Percentiles rank a stretch among this genome's conserved stretches.
Evolutionary conservation across 1,139 yeast genomes (phyloP).

Genomic region (Kluyveromyces marxianus): DNA sequence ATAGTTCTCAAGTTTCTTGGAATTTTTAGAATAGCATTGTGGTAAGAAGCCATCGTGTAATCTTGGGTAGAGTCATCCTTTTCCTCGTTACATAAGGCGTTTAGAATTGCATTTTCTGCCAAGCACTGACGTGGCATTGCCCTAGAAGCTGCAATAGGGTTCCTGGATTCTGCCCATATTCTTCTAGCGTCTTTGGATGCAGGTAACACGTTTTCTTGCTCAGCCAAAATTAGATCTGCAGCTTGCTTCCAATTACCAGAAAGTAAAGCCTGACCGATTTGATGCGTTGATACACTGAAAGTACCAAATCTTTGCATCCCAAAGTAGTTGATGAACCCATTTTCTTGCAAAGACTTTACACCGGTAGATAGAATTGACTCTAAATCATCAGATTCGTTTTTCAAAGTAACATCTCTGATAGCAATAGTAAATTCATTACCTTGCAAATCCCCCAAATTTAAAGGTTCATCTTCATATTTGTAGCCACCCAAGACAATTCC

Average conservation of each 20-base stretch:
- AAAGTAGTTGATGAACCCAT: conserved; percentile 86
- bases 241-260: conserved; percentile 75
- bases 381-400: conserved; percentile 20
- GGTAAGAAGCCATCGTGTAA: conserved; percentile 46
- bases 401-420: conserved; percentile 48
- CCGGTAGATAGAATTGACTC: conserved; percentile 44
- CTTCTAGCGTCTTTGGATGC: conserved; percentile 76
- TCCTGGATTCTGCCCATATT: conserved; percentile 69
- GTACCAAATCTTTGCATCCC: conserved; percentile 99
- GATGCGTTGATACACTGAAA: conserved; percentile 84
- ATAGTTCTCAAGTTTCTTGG: conserved; percentile 88
- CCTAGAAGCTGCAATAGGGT: conserved; percentile 57
- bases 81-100: conserved; percentile 43
- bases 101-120: conserved; percentile 73
- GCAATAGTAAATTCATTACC: conserved; percentile 89
- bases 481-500: conserved; percentile 76
- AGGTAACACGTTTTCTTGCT: conserved; percentile 77
- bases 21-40: conserved; percentile 79
- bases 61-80: conserved; percentile 41
- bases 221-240: conserved; percentile 68
- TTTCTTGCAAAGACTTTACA: conserved; percentile 48
- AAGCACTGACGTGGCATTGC: conserved; percentile 81
- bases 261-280: conserved; percentile 65
- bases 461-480: conserved; percentile 51
- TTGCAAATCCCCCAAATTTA: conserved; percentile 70